Conservation (phyloP, 2,329 filamentous ascomycete species). For the Xylaria sp. region DNA sequence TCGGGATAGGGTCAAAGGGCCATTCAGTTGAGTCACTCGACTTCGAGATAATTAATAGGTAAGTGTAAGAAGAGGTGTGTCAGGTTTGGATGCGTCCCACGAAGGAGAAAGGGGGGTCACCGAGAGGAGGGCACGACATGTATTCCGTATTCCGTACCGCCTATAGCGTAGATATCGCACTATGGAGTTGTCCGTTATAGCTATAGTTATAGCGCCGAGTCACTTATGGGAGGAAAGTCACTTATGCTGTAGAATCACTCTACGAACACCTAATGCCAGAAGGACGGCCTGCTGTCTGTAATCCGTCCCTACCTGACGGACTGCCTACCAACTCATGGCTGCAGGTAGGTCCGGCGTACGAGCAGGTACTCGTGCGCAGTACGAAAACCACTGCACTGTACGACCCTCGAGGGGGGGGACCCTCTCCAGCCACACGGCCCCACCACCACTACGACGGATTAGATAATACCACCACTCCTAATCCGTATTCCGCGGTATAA, state of each 20-base stretch:
- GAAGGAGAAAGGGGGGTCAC: neutral
- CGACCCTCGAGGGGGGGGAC: neutral
- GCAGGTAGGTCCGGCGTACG: neutral
- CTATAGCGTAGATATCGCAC: too few species aligned
- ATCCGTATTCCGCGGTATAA: too few species aligned
- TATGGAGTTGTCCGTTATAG: neutral
- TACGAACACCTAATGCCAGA: neutral
- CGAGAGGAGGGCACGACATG: neutral
- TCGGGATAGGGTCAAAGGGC: neutral
- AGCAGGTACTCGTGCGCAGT: neutral
- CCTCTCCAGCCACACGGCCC: neutral
- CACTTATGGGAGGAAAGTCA: neutral
- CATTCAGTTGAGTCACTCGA: neutral
- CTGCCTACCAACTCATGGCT: too few species aligned
- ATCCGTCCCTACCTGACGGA: too few species aligned
- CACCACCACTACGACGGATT: neutral
- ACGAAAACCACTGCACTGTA: neutral
- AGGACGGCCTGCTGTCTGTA: too few species aligned
- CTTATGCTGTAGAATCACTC: neutral
- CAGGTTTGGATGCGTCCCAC: neutral
- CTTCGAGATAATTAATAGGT: neutral
- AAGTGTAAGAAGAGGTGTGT: neutral
- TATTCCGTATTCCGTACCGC: too few species aligned
- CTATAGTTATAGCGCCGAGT: neutral
- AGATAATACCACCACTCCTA: neutral